Percentiles rank a stretch among this genome's conserved stretches.
These are phyloP conservation scores for Monosporascus sp. DNA, from an alignment of 2,329 filamentous ascomycete species.

Conservation along the genomic window DNA sequence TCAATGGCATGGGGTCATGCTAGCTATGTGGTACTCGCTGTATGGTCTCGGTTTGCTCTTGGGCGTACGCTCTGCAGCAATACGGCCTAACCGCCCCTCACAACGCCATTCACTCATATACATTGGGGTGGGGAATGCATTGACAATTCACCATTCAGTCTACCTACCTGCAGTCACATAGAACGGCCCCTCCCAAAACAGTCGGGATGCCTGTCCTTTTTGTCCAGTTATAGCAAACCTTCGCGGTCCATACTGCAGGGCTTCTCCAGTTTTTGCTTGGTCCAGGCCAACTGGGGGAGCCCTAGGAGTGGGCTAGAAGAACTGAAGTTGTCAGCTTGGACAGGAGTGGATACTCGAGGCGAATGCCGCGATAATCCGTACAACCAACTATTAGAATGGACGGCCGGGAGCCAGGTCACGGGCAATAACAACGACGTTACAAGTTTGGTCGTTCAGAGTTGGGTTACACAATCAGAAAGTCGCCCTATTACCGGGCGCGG, in stretches of 20 bases:
- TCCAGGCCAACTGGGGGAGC: not conserved
- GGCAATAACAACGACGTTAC: not conserved
- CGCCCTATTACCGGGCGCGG: too few species aligned
- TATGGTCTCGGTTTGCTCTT: constrained; percentile 11
- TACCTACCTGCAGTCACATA: not conserved
- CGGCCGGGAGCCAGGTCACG: not conserved
- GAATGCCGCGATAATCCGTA: not conserved
- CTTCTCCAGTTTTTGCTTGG: not conserved
- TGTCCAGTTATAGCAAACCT: not conserved
- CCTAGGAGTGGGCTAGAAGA: not conserved
- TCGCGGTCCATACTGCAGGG: not conserved
- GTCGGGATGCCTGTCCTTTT: not conserved
- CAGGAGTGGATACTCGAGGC: not conserved
- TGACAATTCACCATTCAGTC: not conserved
- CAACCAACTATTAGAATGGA: not conserved
- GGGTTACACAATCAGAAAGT: too few species aligned
- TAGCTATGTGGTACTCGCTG: constrained; percentile 14
- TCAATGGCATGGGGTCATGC: constrained; percentile 11
- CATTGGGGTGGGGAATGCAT: not conserved
- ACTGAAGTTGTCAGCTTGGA: not conserved
- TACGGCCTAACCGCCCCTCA: not conserved
- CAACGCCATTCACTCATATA: not conserved
- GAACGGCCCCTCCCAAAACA: not conserved
- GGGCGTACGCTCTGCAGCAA: not conserved
- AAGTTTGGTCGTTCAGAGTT: not conserved